A percentile compares a stretch with the other conserved stretches of the same genome.
Evolutionary conservation across 805 yeast genomes (phyloP).

Genomic region (Kuraishia molischiana): DNA sequence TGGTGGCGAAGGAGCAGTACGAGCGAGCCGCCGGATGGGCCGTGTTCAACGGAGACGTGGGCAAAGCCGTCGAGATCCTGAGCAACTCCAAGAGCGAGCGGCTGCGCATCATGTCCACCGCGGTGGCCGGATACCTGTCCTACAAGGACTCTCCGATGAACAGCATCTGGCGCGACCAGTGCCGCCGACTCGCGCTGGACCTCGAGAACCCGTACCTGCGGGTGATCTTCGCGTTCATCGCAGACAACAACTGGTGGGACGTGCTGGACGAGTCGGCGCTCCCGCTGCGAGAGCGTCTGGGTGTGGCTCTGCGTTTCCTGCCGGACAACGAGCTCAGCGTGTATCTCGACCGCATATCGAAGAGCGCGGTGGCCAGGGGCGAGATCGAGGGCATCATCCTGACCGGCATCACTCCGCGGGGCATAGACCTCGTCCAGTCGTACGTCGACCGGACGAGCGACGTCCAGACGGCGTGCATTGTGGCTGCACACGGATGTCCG

Average conservation of each 20-base stretch:
- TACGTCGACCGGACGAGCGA: constrained; percentile 86
- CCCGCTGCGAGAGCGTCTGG: constrained; percentile 80
- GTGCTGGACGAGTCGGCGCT: constrained; percentile 83
- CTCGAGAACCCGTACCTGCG: constrained; percentile 82
- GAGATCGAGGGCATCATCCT: constrained; percentile 85
- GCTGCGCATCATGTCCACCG: constrained; percentile 77
- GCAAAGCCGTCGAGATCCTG: constrained; percentile 70
- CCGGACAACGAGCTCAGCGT: constrained; percentile 70
- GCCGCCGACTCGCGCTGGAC: constrained; percentile 81
- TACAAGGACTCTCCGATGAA: constrained; percentile 48
- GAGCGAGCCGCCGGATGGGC: constrained; percentile 99
- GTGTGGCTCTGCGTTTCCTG: constrained; percentile 81
- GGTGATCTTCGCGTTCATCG: constrained; percentile 87
- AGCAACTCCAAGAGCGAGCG: constrained; percentile 64
- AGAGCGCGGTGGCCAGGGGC: constrained; percentile 64
- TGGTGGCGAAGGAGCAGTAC: constrained; percentile 48
- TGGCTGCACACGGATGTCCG: constrained; percentile 76
- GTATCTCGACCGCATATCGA: constrained; percentile 62
- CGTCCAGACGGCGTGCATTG: constrained; percentile 83
- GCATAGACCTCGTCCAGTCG: constrained; percentile 72
- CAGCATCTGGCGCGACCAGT: constrained; percentile 88
- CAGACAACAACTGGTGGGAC: constrained; percentile 95
- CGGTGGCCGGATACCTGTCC: constrained; percentile 82
- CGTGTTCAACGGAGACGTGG: constrained; percentile 83
- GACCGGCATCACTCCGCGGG: constrained; percentile 86